Evolutionary conservation across 345 rosid species (phyloP), one percentile per base, ranked within the genome.

Genomic region (Syzygium aqueum): DNA sequence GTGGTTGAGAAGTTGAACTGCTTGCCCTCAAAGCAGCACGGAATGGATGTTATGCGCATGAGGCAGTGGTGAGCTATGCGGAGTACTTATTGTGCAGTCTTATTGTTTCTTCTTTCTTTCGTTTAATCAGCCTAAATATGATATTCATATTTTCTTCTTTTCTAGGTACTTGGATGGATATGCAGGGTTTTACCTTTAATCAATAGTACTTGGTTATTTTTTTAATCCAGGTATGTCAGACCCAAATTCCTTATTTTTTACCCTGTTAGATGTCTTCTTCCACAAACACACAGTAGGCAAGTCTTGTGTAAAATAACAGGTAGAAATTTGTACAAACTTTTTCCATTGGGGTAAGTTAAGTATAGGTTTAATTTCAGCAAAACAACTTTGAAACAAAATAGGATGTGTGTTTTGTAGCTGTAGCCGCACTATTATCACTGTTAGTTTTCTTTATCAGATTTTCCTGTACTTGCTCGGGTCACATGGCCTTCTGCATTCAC

Each of bases 31-130:
- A 95, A 95, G 87, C 98, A 94, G 90, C 97, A 94, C 85, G 96
- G 97, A 87, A 94, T 98, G 87, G 95, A 95, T 92, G 91, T 97
- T 86, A 96, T 94, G 97, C 97, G 99, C 87, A 95, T 96, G 86
- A 91, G 98, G 87, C 96, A 90, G 78, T 93, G 96, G 99, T 96
- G 93, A 51, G 94, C 85, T 86, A 85, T 80, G 77, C 51, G 13
- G 3, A 51, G 84, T 84, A 4, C 77, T 88, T 49, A 14, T 53
- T 87, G 53, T 27, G 59, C 84, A 46, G 51, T 63, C 51, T 46
- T 15, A 82, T 49, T 33, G 46, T 67, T 33, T 67, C 78, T 67
- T 67, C 23, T 33, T 30, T 67, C 22, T 67, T 30, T 33, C 3
- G 21, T 33, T 67, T 17, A 67, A 67, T 67, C 46, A 30, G 46